Conservation (phyloP, 345 rosid species). For the Euclidium syriacum region DNA sequence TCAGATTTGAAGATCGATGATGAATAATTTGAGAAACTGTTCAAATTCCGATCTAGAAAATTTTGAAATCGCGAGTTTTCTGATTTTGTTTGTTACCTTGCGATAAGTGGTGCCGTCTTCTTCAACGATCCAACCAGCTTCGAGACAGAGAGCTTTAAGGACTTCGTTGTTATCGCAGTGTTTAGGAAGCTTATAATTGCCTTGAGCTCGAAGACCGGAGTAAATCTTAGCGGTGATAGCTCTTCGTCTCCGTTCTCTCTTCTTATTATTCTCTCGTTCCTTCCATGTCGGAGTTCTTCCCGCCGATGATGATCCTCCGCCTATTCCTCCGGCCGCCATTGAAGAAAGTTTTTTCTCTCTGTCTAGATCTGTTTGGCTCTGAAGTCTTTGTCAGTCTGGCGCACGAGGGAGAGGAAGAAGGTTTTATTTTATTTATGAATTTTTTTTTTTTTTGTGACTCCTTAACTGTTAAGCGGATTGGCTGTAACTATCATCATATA, state of each 20-base stretch:
- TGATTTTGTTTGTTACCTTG: constrained; percentile 38
- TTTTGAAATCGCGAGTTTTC: not conserved
- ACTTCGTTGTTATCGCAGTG: constrained; percentile 98
- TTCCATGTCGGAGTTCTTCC: constrained; percentile 92
- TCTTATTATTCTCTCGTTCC: constrained; percentile 92
- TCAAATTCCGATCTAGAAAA: constrained; percentile 1
- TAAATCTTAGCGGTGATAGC: constrained; percentile 92
- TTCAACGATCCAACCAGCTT: constrained; percentile 95
- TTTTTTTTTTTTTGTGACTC: constrained; percentile 2
- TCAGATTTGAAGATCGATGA: not conserved
- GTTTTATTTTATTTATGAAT: not conserved
- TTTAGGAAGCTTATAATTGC: constrained; percentile 81
- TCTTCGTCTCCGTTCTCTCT: constrained; percentile 87
- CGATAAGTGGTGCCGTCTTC: constrained; percentile 94
- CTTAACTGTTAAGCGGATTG: constrained; percentile 19
- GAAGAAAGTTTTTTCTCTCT: constrained; percentile 35
- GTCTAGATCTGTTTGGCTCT: not conserved
- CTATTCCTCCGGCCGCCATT: constrained; percentile 48
- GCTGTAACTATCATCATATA: constrained; percentile 13
- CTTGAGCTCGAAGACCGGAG: constrained; percentile 84
- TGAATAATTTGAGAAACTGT: not conserved
- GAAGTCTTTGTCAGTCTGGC: constrained; percentile 19
- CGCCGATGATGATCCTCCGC: constrained; percentile 26
- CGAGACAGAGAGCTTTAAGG: constrained; percentile 78
- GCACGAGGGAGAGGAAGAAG: constrained; percentile 24